These are phyloP conservation scores for Amyloporia xantha DNA, from an alignment of 768 basidiomycete genomes.

Conservation along the genomic window DNA sequence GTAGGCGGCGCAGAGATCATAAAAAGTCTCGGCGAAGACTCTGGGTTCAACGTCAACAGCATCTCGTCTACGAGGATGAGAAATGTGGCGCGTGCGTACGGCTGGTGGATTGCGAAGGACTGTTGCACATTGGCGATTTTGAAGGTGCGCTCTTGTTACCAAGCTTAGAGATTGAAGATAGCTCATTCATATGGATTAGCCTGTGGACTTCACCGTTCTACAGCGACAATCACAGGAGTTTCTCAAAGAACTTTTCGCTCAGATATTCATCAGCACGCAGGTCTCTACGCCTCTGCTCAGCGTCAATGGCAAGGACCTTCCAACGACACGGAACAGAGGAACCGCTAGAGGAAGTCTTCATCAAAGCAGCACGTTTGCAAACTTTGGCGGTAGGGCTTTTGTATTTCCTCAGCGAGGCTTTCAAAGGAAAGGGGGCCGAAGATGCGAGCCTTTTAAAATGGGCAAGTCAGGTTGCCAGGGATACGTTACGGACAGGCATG, in stretches of 20 bases:
- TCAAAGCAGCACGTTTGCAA: conserved; percentile 62
- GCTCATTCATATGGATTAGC: conserved; percentile 48
- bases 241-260: conserved; percentile 60
- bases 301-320: conserved; percentile 27
- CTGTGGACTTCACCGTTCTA: conserved; percentile 78
- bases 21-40: conserved; percentile 48
- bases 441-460: conserved; percentile 47
- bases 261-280: conserved; percentile 73
- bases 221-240: conserved; percentile 60
- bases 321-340: conserved; percentile 47
- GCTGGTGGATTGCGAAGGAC: conserved; percentile 91
- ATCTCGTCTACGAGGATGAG: conserved; percentile 51
- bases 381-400: conserved; percentile 68
- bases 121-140: conserved; percentile 67
- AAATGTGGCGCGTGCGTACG: conserved; percentile 82
- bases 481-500: conserved; percentile 59
- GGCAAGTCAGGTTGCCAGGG: conserved; percentile 61
- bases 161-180: no score
- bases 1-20: conserved; percentile 78
- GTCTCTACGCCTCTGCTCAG: conserved; percentile 57
- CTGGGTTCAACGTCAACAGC: conserved; percentile 38
- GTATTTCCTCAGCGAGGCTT: conserved; percentile 54
- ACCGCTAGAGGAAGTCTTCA: conserved; percentile 70
- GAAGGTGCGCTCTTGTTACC: conserved; percentile 70
- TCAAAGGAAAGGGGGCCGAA: conserved; percentile 32